These are phyloP conservation scores for Podila minutissima DNA, from an alignment of 192 early-diverging fungal genomes.

Conservation along the genomic window DNA sequence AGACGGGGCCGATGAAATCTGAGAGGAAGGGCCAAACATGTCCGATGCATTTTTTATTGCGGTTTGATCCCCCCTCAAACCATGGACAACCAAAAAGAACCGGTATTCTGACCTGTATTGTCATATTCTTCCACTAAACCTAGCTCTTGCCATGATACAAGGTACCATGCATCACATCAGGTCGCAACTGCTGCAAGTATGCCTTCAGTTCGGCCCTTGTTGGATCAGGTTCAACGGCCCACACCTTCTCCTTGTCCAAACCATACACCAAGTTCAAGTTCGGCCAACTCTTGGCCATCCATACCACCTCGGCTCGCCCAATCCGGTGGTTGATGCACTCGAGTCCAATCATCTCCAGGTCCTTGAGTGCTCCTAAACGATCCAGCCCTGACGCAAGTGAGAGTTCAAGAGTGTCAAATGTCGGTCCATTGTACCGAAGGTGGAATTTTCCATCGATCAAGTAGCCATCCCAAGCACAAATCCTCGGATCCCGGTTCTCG, in stretches of 20 bases:
- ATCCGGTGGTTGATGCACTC: conserved; percentile 6
- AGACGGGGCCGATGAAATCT: too few relatives aligned
- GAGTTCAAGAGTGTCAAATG: neutral
- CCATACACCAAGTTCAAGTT: conserved; percentile 1
- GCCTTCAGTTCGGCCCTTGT: neutral
- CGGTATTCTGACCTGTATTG: too few relatives aligned
- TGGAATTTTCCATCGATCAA: neutral
- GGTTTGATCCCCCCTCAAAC: too few relatives aligned
- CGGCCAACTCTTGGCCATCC: conserved; percentile 3
- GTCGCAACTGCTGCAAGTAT: neutral
- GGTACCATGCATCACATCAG: neutral
- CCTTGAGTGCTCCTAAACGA: neutral
- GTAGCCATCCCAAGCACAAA: neutral
- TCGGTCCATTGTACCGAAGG: neutral
- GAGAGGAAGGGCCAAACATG: too few relatives aligned
- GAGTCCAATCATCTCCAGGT: conserved; percentile 14
- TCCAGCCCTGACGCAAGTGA: neutral
- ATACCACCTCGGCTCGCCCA: neutral
- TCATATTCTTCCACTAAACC: too few relatives aligned
- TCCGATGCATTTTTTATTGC: too few relatives aligned
- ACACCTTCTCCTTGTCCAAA: too few relatives aligned
- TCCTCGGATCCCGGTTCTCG: neutral
- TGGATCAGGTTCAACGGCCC: neutral
- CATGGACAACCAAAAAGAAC: too few relatives aligned
- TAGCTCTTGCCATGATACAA: too few relatives aligned